These are phyloP conservation scores for Buxus sempervirens DNA, from an alignment of 164 flowering plant genomes.

Conservation along the genomic window DNA sequence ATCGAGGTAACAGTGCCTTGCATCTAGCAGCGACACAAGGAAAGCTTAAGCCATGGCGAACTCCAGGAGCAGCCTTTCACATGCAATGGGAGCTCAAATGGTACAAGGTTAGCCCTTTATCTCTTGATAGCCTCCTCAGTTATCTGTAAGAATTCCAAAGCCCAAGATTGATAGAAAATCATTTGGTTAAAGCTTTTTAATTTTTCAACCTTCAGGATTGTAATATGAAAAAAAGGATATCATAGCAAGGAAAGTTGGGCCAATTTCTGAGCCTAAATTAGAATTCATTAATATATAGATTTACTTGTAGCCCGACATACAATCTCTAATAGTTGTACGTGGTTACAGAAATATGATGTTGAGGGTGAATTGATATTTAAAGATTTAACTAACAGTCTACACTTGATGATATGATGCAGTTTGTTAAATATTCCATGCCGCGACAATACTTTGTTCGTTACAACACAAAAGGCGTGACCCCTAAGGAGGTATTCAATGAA, in stretches of 20 bases:
- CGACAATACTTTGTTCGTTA: conserved; percentile 1
- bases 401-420: conserved; percentile 11
- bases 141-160: no score
- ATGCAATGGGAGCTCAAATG: conserved; percentile 42
- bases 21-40: conserved; percentile 30
- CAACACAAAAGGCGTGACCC: conserved; percentile 14
- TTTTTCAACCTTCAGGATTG: no score
- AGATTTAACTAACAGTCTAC: not conserved
- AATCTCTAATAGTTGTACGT: no score
- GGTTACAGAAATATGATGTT: no score
- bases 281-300: no score
- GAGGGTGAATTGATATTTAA: no score
- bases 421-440: conserved; percentile 16
- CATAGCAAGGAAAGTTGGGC: no score
- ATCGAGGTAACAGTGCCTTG: conserved; percentile 26
- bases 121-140: not conserved
- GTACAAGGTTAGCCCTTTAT: conserved; percentile 23
- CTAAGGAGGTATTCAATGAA: conserved; percentile 13
- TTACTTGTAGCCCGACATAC: no score
- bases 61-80: conserved; percentile 30
- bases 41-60: conserved; percentile 28
- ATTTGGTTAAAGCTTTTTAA: no score
- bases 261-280: no score
- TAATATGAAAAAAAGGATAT: no score
- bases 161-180: no score